These are phyloP conservation scores for Kluyveromyces starmeri DNA, from an alignment of 805 yeast species.

Conservation along the genomic window DNA sequence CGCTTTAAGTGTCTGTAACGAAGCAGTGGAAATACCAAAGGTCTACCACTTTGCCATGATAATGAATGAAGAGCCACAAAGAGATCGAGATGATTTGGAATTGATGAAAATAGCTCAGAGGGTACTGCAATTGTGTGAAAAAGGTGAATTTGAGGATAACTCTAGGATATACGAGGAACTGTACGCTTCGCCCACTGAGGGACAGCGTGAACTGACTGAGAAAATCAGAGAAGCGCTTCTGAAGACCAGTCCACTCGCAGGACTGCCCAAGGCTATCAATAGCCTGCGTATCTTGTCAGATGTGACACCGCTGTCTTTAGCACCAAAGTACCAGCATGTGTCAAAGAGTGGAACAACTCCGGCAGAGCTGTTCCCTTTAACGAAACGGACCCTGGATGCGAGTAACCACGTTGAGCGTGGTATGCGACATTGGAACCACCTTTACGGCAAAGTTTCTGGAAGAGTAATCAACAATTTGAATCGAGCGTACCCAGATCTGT, in stretches of 20 bases:
- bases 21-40: constrained; percentile 70
- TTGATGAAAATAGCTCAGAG: constrained; percentile 9
- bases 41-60: constrained; percentile 60
- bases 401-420: constrained; percentile 37
- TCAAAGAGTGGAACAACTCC: constrained; percentile 4
- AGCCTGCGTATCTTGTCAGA: constrained; percentile 55
- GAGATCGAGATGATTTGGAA: constrained; percentile 1
- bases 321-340: neutral
- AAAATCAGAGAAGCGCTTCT: constrained; percentile 69
- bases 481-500: constrained; percentile 77
- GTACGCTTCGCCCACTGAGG: constrained; percentile 17
- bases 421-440: constrained; percentile 54
- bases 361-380: constrained; percentile 1
- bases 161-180: constrained; percentile 13
- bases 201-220: constrained; percentile 31
- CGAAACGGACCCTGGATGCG: constrained; percentile 2
- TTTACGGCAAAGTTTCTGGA: constrained; percentile 66
- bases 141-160: constrained; percentile 7
- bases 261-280: constrained; percentile 80
- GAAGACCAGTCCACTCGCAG: constrained; percentile 71
- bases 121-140: constrained; percentile 6
- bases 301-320: constrained; percentile 45
- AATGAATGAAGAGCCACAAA: constrained; percentile 13
- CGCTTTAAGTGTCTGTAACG: constrained; percentile 70
- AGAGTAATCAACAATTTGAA: constrained; percentile 61